These are phyloP conservation scores for Cercis canadensis DNA, from an alignment of 306 rosid genomes.

Conservation along the genomic window DNA sequence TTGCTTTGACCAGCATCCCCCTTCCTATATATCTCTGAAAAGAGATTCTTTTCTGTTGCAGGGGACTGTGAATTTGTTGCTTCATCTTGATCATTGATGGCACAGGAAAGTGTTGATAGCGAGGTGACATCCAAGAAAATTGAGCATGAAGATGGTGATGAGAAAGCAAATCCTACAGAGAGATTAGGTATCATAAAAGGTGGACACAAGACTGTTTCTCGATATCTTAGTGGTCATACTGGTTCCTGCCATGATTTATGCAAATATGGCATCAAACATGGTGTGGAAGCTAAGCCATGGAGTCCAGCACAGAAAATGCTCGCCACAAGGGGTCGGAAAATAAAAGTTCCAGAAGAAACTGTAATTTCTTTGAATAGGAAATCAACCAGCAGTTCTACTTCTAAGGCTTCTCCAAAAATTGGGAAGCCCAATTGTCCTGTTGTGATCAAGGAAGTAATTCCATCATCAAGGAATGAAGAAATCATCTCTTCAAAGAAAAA, in stretches of 20 bases:
- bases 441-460: constrained; percentile 42
- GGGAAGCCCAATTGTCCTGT: constrained; percentile 22
- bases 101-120: constrained; percentile 46
- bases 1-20: constrained; percentile 21
- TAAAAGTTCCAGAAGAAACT: constrained; percentile 29
- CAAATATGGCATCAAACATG: constrained; percentile 69
- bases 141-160: constrained; percentile 33
- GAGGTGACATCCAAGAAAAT: constrained; percentile 39
- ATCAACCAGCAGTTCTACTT: constrained; percentile 35
- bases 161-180: constrained; percentile 32
- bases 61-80: constrained; percentile 42
- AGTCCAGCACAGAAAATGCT: constrained; percentile 33
- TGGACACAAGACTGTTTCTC: constrained; percentile 52
- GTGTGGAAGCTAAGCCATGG: constrained; percentile 53
- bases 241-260: constrained; percentile 85
- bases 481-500: constrained; percentile 44
- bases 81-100: constrained; percentile 45
- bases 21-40: constrained; percentile 6
- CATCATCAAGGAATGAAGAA: constrained; percentile 33
- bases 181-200: constrained; percentile 24
- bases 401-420: constrained; percentile 27
- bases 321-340: constrained; percentile 28
- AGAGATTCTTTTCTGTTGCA: constrained; percentile 43
- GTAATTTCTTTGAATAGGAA: constrained; percentile 43
- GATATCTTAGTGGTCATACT: constrained; percentile 58